phyloP scores from a whole-genome alignment of 257 asterid species.

The Solanum virginianum region DNA sequence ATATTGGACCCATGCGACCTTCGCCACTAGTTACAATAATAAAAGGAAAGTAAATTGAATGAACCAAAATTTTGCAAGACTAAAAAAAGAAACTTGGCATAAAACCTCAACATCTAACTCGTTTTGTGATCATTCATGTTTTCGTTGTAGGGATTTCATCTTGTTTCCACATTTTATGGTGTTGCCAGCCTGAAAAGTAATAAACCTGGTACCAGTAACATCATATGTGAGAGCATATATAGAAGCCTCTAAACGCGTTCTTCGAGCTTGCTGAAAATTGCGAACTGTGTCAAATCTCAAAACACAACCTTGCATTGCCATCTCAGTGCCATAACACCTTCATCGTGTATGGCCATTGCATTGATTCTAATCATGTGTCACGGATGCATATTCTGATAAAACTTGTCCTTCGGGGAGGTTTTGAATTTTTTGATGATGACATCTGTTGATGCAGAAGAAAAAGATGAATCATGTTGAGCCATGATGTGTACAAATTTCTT shows the following conservation, averaged over 20 bases:
- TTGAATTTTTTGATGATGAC: slow-evolving; percentile 48
- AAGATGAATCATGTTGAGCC: neutral
- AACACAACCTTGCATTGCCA: slow-evolving; percentile 93
- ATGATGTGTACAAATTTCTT: neutral
- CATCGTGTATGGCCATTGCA: slow-evolving; percentile 70
- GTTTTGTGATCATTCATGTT: too few relatives aligned
- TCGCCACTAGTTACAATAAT: too few relatives aligned
- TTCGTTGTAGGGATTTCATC: slow-evolving; percentile 3
- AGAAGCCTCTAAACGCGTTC: slow-evolving; percentile 54
- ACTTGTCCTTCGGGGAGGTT: slow-evolving; percentile 74
- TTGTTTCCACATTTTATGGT: slow-evolving; percentile 92
- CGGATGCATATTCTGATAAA: slow-evolving; percentile 82
- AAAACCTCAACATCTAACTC: too few relatives aligned
- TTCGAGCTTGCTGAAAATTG: slow-evolving; percentile 81
- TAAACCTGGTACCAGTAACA: slow-evolving; percentile 62
- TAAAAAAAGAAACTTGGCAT: too few relatives aligned
- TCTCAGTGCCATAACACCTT: slow-evolving; percentile 87
- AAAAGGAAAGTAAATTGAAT: neutral
- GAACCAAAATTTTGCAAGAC: neutral
- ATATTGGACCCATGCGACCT: too few relatives aligned
- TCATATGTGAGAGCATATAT: slow-evolving; percentile 59
- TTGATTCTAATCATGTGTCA: slow-evolving; percentile 79
- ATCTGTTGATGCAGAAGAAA: slow-evolving; percentile 91
- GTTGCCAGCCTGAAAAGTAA: slow-evolving; percentile 81
- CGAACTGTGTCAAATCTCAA: slow-evolving; percentile 97